Conservation (phyloP, 2,329 filamentous ascomycete genomes). For the Knufia fluminis region DNA sequence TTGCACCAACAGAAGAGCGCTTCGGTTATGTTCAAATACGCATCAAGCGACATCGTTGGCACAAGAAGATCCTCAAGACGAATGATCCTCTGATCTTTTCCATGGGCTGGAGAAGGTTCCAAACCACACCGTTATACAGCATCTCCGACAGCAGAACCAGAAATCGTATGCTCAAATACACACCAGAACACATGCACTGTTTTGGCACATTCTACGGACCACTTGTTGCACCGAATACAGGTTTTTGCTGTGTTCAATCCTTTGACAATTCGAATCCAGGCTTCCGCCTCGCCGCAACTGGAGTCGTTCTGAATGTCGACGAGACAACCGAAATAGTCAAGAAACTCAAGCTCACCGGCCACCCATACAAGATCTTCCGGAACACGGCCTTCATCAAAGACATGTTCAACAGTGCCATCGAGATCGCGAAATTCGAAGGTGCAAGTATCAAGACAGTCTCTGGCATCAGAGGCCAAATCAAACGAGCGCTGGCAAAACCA, state of each 20-base stretch:
- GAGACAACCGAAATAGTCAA: conserved; percentile 97
- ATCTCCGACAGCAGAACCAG: conserved; percentile 87
- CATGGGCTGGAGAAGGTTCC: conserved; percentile 90
- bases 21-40: conserved; percentile 93
- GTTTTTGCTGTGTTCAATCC: conserved; percentile 87
- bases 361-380: conserved; percentile 96
- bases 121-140: conserved; percentile 84
- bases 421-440: conserved; percentile 97
- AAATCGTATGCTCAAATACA: conserved; percentile 98
- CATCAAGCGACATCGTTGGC: conserved; percentile 96
- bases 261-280: conserved; percentile 76
- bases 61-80: conserved; percentile 98
- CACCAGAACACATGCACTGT: conserved; percentile 98
- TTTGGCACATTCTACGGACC: conserved; percentile 94
- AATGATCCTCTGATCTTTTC: conserved; percentile 97
- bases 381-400: conserved; percentile 98
- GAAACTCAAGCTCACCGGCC: conserved; percentile 93
- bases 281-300: conserved; percentile 89
- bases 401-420: conserved; percentile 89
- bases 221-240: conserved; percentile 87
- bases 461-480: conserved; percentile 92
- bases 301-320: conserved; percentile 87
- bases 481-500: conserved; percentile 82
- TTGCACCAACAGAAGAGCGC: conserved; percentile 85
- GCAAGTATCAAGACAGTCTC: conserved; percentile 93